Evolutionary conservation across 2,329 filamentous ascomycete genomes (phyloP).

Genomic region (Botrytis paeoniae): DNA sequence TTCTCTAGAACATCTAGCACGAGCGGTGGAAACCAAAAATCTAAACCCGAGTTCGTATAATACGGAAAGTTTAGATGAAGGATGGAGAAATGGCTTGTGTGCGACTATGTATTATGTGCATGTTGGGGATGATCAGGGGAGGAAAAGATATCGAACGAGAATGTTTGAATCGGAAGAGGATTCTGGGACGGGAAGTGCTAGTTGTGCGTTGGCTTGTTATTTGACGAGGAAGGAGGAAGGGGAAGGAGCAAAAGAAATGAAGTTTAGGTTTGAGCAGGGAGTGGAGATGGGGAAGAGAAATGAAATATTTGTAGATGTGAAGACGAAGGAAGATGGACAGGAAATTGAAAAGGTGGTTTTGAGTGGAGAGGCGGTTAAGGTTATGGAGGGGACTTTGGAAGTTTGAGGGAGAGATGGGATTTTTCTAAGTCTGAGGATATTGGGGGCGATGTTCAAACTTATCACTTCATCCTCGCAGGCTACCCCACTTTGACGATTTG

Average conservation of each 20-base stretch:
- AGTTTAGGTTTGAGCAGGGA: conserved; percentile 55
- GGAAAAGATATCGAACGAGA: conserved; percentile 50
- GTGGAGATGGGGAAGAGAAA: conserved; percentile 58
- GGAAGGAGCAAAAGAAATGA: conserved; percentile 42
- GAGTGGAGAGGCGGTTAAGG: conserved; percentile 28
- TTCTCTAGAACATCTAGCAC: conserved; percentile 49
- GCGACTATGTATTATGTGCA: conserved; percentile 34
- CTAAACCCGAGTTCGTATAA: conserved; percentile 36
- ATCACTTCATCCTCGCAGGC: not conserved
- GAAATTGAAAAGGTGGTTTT: conserved; percentile 27
- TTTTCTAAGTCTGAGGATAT: not conserved
- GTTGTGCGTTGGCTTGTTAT: conserved; percentile 54
- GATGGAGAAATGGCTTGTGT: conserved; percentile 27
- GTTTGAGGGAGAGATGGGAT: not conserved
- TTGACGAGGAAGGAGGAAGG: conserved; percentile 46
- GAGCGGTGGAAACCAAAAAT: conserved; percentile 32
- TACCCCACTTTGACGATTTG: not conserved
- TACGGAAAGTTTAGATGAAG: conserved; percentile 29
- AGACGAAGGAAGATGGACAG: conserved; percentile 12
- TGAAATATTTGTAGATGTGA: conserved; percentile 32
- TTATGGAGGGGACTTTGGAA: conserved; percentile 31
- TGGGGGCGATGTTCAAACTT: not conserved
- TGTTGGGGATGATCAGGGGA: conserved; percentile 32
- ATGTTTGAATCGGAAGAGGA: conserved; percentile 56
- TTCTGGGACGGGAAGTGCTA: conserved; percentile 61